Conservation (phyloP, 805 yeast species). For the Metschnikowia noctiluminum region DNA sequence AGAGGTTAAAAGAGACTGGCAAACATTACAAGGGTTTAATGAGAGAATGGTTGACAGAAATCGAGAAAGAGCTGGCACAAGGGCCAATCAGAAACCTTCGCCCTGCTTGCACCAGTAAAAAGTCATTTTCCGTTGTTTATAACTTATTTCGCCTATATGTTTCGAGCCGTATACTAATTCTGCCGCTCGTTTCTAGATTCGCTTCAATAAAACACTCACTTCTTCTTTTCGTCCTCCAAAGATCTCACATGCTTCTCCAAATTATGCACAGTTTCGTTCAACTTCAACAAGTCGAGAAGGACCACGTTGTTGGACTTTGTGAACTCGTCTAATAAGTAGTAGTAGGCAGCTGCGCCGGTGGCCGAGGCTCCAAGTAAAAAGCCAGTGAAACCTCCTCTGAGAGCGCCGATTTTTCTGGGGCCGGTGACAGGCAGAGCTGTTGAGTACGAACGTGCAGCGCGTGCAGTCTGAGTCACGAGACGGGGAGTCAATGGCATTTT, state of each 20-base stretch:
- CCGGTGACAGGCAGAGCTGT: slow-evolving; percentile 21
- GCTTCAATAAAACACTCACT: not conserved
- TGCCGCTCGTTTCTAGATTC: not conserved
- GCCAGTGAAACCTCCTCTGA: slow-evolving; percentile 61
- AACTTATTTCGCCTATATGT: too few relatives aligned
- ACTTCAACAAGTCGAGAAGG: slow-evolving; percentile 67
- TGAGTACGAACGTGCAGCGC: slow-evolving; percentile 26
- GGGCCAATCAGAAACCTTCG: too few relatives aligned
- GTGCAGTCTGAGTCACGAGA: slow-evolving; percentile 15
- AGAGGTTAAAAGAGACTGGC: too few relatives aligned
- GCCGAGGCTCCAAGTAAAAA: slow-evolving; percentile 72
- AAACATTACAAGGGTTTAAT: too few relatives aligned
- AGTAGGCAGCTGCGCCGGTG: slow-evolving; percentile 75
- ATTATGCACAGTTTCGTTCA: slow-evolving; percentile 63
- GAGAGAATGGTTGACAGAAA: too few relatives aligned
- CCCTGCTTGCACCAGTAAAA: too few relatives aligned
- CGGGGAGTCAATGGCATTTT: slow-evolving; percentile 6
- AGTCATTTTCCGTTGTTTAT: too few relatives aligned
- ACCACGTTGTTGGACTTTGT: slow-evolving; percentile 68
- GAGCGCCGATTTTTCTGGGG: slow-evolving; percentile 38
- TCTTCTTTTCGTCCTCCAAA: slow-evolving; percentile 44
- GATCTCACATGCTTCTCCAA: slow-evolving; percentile 68
- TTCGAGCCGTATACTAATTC: not conserved
- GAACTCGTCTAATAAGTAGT: slow-evolving; percentile 75
- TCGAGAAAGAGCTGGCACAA: too few relatives aligned